These are phyloP conservation scores for Russula lepida DNA, from an alignment of 768 basidiomycete genomes.

Conservation along the genomic window DNA sequence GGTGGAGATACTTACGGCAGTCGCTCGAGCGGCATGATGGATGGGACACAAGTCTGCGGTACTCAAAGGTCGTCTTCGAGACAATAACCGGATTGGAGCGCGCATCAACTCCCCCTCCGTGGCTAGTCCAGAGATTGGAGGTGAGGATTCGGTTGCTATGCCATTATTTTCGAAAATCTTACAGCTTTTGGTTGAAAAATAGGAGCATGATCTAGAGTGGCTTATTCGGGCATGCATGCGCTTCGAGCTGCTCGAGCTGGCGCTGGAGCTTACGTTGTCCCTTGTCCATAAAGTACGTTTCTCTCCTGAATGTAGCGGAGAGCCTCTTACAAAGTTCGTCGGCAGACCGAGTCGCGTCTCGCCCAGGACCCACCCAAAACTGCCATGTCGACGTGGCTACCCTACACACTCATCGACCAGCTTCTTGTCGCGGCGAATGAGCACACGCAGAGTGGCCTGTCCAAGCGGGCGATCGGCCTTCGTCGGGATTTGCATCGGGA, in stretches of 20 bases:
- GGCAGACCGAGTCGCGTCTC: slow-evolving; percentile 46
- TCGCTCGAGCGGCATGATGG: slow-evolving; percentile 73
- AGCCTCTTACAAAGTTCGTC: background rate
- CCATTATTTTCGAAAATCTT: background rate
- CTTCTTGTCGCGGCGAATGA: slow-evolving; percentile 58
- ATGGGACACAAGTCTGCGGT: slow-evolving; percentile 59
- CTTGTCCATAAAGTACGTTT: slow-evolving; percentile 62
- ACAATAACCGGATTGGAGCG: slow-evolving; percentile 63
- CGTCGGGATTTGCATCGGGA: slow-evolving; percentile 49
- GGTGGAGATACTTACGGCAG: slow-evolving; percentile 82
- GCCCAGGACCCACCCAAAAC: slow-evolving; percentile 44
- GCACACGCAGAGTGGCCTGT: slow-evolving; percentile 36
- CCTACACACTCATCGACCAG: slow-evolving; percentile 78
- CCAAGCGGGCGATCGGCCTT: slow-evolving; percentile 33
- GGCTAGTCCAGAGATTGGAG: slow-evolving; percentile 73
- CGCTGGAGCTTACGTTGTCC: slow-evolving; percentile 62
- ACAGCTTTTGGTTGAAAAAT: background rate
- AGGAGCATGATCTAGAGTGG: slow-evolving; percentile 75
- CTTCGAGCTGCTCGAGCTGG: slow-evolving; percentile 71
- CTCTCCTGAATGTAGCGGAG: background rate
- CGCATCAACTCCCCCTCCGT: slow-evolving; percentile 59
- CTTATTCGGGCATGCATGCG: slow-evolving; percentile 72
- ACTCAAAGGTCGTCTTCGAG: slow-evolving; percentile 70
- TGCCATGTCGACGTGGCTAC: slow-evolving; percentile 66
- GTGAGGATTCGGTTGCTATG: slow-evolving; percentile 30